phyloP scores from a whole-genome alignment of 257 asterid genomes.

The Eustoma russellianum region DNA sequence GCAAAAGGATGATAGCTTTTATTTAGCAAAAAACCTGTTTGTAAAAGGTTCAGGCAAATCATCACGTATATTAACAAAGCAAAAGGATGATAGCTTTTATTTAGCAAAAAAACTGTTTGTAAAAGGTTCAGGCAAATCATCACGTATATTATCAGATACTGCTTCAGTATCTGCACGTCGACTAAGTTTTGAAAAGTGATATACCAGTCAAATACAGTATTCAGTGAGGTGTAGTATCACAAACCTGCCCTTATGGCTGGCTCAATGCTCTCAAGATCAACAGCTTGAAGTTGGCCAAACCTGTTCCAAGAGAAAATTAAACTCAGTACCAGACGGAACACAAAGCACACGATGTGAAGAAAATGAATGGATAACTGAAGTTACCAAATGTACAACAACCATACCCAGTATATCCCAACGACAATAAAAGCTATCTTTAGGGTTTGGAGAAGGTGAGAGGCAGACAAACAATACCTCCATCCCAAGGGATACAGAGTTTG shows the following conservation, averaged over 20 bases:
- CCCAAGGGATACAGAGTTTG: too few species aligned
- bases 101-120: conserved; percentile 34
- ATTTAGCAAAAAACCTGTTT: conserved; percentile 31
- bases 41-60: conserved; percentile 48
- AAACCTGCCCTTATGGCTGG: conserved; percentile 89
- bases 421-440: too few species aligned
- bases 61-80: conserved; percentile 23
- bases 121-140: conserved; percentile 47
- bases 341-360: neutral
- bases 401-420: too few species aligned
- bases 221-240: conserved; percentile 1
- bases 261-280: conserved; percentile 73
- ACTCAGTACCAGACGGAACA: neutral
- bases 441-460: too few species aligned
- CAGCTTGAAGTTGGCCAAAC: conserved; percentile 92
- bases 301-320: conserved; percentile 8
- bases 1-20: neutral
- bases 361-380: neutral
- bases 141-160: neutral
- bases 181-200: too few species aligned
- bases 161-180: too few species aligned
- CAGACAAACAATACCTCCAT: too few species aligned
- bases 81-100: neutral
- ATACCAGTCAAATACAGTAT: too few species aligned
- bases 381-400: too few species aligned